Percentiles rank a stretch among this genome's conserved stretches.
These are phyloP conservation scores for Geopyxis carbonaria DNA, from an alignment of 495 filamentous ascomycete genomes.

Conservation along the genomic window DNA sequence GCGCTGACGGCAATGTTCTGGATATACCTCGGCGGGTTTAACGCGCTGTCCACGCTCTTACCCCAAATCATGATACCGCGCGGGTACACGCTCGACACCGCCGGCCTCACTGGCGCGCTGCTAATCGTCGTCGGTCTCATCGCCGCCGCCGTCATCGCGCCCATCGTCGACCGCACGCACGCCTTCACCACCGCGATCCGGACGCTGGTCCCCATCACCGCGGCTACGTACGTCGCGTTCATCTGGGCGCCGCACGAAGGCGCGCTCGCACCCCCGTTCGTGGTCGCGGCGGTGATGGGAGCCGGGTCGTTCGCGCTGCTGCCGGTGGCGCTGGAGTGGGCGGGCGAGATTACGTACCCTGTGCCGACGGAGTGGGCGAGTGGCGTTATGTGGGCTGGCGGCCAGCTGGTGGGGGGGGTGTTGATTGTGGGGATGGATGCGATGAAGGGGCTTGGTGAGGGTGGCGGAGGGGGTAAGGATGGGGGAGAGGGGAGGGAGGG, in stretches of 20 bases:
- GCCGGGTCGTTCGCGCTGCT: conserved; percentile 65
- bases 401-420: conserved; percentile 59
- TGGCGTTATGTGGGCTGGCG: conserved; percentile 68
- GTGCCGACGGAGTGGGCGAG: conserved; percentile 73
- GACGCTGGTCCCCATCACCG: conserved; percentile 58
- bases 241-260: conserved; percentile 63
- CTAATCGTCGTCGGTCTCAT: conserved; percentile 84
- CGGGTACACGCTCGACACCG: conserved; percentile 59
- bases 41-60: conserved; percentile 69
- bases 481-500: neutral
- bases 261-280: conserved; percentile 51
- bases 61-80: conserved; percentile 82
- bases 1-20: conserved; percentile 58
- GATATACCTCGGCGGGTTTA: conserved; percentile 84
- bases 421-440: conserved; percentile 73
- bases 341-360: conserved; percentile 73
- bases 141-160: conserved; percentile 52
- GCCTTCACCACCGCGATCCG: conserved; percentile 60
- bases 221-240: conserved; percentile 51
- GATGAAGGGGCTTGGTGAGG: conserved; percentile 40
- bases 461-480: conserved; percentile 5
- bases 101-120: conserved; percentile 75
- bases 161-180: conserved; percentile 72
- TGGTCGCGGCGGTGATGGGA: conserved; percentile 55
- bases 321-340: conserved; percentile 69